Percentiles rank a stretch among this genome's conserved stretches.
Conservation (phyloP, 2,329 filamentous ascomycete genomes). For the Alternaria rosae region DNA sequence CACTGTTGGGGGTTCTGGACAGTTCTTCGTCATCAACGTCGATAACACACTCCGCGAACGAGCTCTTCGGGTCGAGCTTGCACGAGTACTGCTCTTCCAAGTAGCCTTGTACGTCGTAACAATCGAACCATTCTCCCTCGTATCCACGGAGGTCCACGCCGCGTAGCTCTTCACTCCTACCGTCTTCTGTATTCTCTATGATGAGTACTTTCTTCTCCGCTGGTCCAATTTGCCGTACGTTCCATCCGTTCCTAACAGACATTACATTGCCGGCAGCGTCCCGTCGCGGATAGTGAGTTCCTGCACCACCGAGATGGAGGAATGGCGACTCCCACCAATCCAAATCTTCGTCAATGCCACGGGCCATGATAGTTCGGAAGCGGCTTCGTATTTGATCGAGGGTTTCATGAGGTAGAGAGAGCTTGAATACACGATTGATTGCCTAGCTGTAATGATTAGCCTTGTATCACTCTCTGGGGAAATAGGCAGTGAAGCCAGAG, state of each 20-base stretch:
- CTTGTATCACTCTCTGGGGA: neutral
- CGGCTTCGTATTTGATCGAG: conserved; percentile 50
- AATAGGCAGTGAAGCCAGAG: neutral
- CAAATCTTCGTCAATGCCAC: conserved; percentile 58
- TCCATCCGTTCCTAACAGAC: conserved; percentile 42
- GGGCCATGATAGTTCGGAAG: conserved; percentile 51
- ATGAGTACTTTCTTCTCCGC: conserved; percentile 38
- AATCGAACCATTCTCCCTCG: conserved; percentile 78
- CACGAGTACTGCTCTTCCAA: conserved; percentile 68
- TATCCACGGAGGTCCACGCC: conserved; percentile 66
- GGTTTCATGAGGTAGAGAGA: conserved; percentile 67
- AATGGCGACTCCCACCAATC: conserved; percentile 68
- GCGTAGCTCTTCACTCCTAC: conserved; percentile 28
- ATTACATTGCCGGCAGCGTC: conserved; percentile 49
- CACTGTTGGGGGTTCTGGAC: neutral
- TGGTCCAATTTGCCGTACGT: conserved; percentile 43
- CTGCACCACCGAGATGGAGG: conserved; percentile 71
- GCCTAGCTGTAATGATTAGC: conserved; percentile 12
- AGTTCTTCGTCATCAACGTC: conserved; percentile 35
- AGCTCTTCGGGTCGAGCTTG: conserved; percentile 65
- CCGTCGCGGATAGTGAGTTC: conserved; percentile 66
- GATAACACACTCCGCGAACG: conserved; percentile 62
- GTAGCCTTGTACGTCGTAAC: conserved; percentile 78
- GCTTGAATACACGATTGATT: conserved; percentile 68
- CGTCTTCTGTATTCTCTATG: conserved; percentile 21